Conservation (phyloP, 805 yeast species). For the Myxozyma udenii region DNA sequence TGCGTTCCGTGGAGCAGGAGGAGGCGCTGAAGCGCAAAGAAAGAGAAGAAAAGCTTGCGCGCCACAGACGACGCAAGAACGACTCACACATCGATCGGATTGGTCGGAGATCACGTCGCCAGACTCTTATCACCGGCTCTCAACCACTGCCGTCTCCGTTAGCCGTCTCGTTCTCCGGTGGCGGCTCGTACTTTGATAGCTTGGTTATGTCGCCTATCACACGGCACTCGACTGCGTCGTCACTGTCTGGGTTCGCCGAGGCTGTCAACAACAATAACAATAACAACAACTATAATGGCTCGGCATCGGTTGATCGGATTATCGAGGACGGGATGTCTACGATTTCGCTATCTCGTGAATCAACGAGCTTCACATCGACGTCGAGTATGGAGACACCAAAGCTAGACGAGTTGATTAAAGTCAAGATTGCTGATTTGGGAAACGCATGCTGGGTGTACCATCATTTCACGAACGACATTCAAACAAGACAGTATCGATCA, state of each 20-base stretch:
- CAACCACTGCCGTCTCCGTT: slow-evolving; percentile 91
- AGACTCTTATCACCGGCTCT: slow-evolving; percentile 80
- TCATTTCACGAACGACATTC: slow-evolving; percentile 85
- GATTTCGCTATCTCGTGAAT: slow-evolving; percentile 19
- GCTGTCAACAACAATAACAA: not conserved
- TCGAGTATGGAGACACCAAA: slow-evolving; percentile 11
- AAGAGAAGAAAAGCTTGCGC: slow-evolving; percentile 35
- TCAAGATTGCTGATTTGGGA: slow-evolving; percentile 91
- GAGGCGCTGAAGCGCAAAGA: slow-evolving; percentile 47
- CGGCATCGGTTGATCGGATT: slow-evolving; percentile 6
- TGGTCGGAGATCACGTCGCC: slow-evolving; percentile 58
- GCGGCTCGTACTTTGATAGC: slow-evolving; percentile 31
- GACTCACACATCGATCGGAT: slow-evolving; percentile 21
- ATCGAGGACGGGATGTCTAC: slow-evolving; percentile 25
- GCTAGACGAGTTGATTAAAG: slow-evolving; percentile 54
- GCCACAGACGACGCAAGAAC: slow-evolving; percentile 11
- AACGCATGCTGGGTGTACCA: slow-evolving; percentile 80
- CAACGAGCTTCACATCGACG: slow-evolving; percentile 1
- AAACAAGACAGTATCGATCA: slow-evolving; percentile 87
- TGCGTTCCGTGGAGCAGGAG: slow-evolving; percentile 62
- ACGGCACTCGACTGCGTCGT: not conserved
- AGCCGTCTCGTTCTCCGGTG: slow-evolving; percentile 44
- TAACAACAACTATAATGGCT: slow-evolving; percentile 3
- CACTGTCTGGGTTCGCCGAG: not conserved
- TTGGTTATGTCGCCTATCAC: slow-evolving; percentile 34